Evolutionary conservation across 345 rosid species (phyloP), one percentile per base, ranked within the genome.

Genomic region (Anastatica hierochuntica): DNA sequence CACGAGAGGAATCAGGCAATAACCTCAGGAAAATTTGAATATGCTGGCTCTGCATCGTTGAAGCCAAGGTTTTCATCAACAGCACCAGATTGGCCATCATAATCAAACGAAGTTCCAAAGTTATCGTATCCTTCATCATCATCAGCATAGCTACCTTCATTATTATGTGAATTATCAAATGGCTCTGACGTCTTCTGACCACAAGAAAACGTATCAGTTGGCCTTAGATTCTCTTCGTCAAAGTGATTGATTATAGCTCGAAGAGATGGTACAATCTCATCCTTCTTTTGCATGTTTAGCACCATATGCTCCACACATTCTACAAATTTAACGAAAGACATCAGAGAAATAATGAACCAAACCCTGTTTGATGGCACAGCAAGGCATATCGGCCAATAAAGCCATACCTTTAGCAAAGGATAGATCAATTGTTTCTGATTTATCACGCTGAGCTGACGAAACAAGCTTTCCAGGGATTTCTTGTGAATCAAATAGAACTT

Each of bases 401-500:
- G 41, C 15, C 78, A 61, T 26, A 90, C 98, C 96, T 87, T 60
- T 76, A 37, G 79, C 77, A 42, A 90, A 90, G 37, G 87, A 70
- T 56, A 87, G 78, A 70, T 90, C 98, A 58, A 82, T 62, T 14
- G 70, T 56, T 57, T 82, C 89, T 42, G 74, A 64, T 59, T 50
- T 66, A 39, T 79, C 79, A 24, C 57, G 56, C 64, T 70, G 80
- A 69, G 71, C 72, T 63, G 66, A 66, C 29, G 75, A 60, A 40
- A 68, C 65, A 47, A 71, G 74, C 72, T 84, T 82, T 64, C 96
- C 98, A 24, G 96, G 92, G 38, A 80, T 69, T 74, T 84, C 98
- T 57, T 64, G 72, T 33, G 96, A 90, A 77, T 90, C 96, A 70
- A 90, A 90, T 30, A 87, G 84, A 71, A 90, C 96, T 50, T 74